Base-by-base conservation (phyloP, 148 eudicot genomes). In the Persicaria maculosa region DNA sequence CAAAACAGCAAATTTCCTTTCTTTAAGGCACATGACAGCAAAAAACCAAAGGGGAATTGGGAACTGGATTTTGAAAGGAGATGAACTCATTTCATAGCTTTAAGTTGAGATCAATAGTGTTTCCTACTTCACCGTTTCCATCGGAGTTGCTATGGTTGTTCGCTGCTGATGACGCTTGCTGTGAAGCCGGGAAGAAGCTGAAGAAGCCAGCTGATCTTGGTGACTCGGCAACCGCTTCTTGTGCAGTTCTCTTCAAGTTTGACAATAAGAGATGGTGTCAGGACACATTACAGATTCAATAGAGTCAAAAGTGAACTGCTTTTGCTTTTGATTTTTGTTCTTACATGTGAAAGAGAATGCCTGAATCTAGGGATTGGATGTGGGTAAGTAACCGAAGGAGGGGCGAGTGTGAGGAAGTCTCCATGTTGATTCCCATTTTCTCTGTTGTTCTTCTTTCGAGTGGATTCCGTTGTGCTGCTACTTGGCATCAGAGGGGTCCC, bases 61-160 rank as follows among this genome's bases (percentile, higher is more conserved):
- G 31, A 7, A 57, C 6, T 57, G 62, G 25, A 6, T 6, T 57
- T 10, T 57, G 62, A 9, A 57, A 10, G 62, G 31, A 67, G 31
- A 36, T 44, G 9, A 69, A 16, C 47, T 45, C 50, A 1, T 16
- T 25, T 72, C 68, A 83, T 50, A 83, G 74, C 68, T 47, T 72
- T 40, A 83, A 80, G 72, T 77, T 68, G 20, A 83, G 82, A 77
- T 83, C 83, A 77, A 83, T 50, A 31, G 40, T 83, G 22, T 67
- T 77, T 67, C 74, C 76, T 44, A 72, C 72, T 7, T 82, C 82
- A 74, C 50, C 2, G 20, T 54, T 79, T 45, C 73, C 73, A 19
- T 17, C 46, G 10, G 7, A 9, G 36, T 46, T 45, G 73, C 53
- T 45, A 20, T 71, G 8, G 20, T 71, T 71, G 73, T 73, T 54